These are phyloP conservation scores for Kluyveromyces marxianus DNA, from an alignment of 1,139 yeast species.

Conservation along the genomic window DNA sequence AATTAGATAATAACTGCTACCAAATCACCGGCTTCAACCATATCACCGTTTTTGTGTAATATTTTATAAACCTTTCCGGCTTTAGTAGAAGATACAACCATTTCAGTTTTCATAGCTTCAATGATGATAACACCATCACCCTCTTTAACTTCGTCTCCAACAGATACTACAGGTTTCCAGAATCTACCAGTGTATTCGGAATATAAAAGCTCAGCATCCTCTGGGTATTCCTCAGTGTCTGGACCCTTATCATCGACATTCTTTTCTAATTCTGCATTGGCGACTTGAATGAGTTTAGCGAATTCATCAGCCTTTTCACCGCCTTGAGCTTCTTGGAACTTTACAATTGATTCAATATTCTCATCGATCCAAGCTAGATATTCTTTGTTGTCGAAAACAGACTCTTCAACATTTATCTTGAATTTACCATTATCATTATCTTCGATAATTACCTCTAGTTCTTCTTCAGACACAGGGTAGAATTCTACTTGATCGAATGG, in stretches of 20 bases:
- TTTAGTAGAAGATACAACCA: conserved; percentile 70
- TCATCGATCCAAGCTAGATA: conserved; percentile 74
- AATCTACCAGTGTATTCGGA: conserved; percentile 94
- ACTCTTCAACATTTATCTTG: conserved; percentile 63
- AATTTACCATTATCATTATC: conserved; percentile 78
- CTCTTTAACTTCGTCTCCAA: conserved; percentile 65
- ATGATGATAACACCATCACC: conserved; percentile 83
- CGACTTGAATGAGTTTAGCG: conserved; percentile 70
- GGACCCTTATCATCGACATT: conserved; percentile 36
- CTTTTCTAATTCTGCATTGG: conserved; percentile 67
- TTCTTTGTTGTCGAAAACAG: conserved; percentile 74
- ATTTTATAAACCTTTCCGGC: conserved; percentile 74
- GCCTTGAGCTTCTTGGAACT: conserved; percentile 58
- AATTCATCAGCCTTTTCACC: conserved; percentile 82
- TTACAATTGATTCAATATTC: conserved; percentile 63
- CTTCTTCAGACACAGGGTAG: conserved; percentile 82
- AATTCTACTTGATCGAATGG: conserved; percentile 94
- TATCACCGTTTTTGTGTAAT: conserved; percentile 78
- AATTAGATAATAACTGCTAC: conserved; percentile 56
- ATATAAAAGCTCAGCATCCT: conserved; percentile 73
- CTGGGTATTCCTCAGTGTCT: conserved; percentile 52
- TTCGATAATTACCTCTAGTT: conserved; percentile 62
- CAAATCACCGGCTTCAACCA: conserved; percentile 93
- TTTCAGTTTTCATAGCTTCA: conserved; percentile 98
- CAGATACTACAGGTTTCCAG: conserved; percentile 85